A percentile compares a stretch with the other conserved stretches of the same genome.
Conservation (phyloP, 2,329 filamentous ascomycete species). For the Hypoxylon sp. region DNA sequence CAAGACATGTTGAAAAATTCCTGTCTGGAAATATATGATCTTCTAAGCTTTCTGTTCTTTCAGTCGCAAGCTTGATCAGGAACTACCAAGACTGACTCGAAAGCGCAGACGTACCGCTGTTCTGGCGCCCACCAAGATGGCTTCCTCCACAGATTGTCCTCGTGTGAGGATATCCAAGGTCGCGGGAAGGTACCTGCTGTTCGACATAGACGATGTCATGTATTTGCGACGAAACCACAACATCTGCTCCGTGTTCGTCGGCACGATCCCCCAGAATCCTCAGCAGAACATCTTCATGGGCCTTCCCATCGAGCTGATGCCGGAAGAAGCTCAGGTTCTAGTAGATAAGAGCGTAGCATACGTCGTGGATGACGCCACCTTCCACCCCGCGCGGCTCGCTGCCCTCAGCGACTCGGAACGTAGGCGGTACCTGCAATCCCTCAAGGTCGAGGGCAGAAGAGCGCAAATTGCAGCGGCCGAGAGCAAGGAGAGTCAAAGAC, state of each 20-base stretch:
- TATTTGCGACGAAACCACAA: slow-evolving; percentile 80
- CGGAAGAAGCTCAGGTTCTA: slow-evolving; percentile 85
- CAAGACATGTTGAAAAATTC: slow-evolving; percentile 57
- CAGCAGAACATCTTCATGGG: slow-evolving; percentile 95
- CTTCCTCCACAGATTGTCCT: slow-evolving; percentile 24
- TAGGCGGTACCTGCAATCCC: slow-evolving; percentile 69
- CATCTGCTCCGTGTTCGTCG: slow-evolving; percentile 85
- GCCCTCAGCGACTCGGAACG: slow-evolving; percentile 65
- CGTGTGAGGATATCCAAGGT: slow-evolving; percentile 81
- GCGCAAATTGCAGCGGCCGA: slow-evolving; percentile 40
- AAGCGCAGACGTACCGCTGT: slow-evolving; percentile 13
- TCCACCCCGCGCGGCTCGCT: slow-evolving; percentile 71
- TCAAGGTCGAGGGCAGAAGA: slow-evolving; percentile 53
- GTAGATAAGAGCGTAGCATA: slow-evolving; percentile 79
- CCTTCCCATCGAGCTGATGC: slow-evolving; percentile 86
- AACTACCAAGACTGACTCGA: slow-evolving; percentile 30
- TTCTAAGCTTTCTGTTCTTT: slow-evolving; percentile 37
- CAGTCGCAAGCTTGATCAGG: slow-evolving; percentile 5
- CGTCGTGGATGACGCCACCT: slow-evolving; percentile 79
- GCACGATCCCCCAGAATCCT: slow-evolving; percentile 88
- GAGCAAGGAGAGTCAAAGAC: slow-evolving; percentile 26
- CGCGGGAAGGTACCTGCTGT: slow-evolving; percentile 84
- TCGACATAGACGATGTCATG: slow-evolving; percentile 82
- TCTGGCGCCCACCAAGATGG: slow-evolving; percentile 27
- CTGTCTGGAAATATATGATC: slow-evolving; percentile 55